A percentile compares a stretch with the other conserved stretches of the same genome.
phyloP scores from a whole-genome alignment of 176 grass and related monocot species.

The Rhynchospora tenuis region DNA sequence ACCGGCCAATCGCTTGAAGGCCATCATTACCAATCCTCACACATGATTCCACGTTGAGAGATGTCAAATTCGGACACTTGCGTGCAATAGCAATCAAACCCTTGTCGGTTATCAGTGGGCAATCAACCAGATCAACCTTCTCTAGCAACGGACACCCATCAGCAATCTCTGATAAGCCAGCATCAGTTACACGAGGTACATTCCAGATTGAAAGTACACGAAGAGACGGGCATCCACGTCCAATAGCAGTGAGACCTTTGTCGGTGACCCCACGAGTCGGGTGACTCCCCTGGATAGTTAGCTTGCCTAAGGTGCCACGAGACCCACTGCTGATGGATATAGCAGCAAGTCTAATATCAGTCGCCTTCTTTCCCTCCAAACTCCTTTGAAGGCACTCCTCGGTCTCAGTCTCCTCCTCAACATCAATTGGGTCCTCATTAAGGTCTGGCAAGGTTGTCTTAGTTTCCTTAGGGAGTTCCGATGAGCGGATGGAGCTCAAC shows the following conservation, averaged over 20 bases:
- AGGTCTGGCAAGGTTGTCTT: constrained; percentile 53
- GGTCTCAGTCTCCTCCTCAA: constrained; percentile 27
- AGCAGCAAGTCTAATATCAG: constrained; percentile 60
- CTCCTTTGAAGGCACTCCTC: constrained; percentile 35
- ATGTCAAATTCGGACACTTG: constrained; percentile 58
- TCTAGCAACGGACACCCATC: constrained; percentile 61
- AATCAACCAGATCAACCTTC: constrained; percentile 60
- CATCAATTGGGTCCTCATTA: constrained; percentile 37
- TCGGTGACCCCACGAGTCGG: constrained; percentile 65
- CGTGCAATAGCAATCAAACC: constrained; percentile 41
- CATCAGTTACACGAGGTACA: constrained; percentile 55
- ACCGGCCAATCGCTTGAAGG: constrained; percentile 45
- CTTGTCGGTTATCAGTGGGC: constrained; percentile 79
- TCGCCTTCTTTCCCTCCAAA: constrained; percentile 57
- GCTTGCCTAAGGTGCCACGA: constrained; percentile 43
- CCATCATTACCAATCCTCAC: constrained; percentile 53
- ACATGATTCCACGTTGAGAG: constrained; percentile 51
- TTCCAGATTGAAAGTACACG: constrained; percentile 59
- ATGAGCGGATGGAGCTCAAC: constrained; percentile 58
- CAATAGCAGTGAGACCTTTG: constrained; percentile 54
- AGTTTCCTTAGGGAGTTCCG: constrained; percentile 37
- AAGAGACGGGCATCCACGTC: constrained; percentile 52
- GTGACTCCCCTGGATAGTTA: constrained; percentile 57
- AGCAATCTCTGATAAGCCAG: constrained; percentile 58
- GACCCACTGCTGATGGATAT: constrained; percentile 45